These are phyloP conservation scores for Sphenostylis stenocarpa DNA, from an alignment of 306 rosid genomes.

Conservation along the genomic window DNA sequence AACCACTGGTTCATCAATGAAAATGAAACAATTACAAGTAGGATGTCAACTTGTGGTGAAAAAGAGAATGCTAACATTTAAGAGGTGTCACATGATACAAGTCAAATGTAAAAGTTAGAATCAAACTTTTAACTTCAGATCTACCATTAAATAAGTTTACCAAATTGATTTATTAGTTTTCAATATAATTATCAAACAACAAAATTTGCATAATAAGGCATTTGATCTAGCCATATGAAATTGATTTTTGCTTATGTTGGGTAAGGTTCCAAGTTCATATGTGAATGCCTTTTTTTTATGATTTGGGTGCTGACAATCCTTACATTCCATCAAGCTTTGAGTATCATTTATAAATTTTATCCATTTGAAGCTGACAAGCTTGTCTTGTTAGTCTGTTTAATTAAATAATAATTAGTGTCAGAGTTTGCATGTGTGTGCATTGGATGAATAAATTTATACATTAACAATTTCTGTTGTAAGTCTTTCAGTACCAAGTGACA, in stretches of 20 bases:
- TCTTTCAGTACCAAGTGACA: not conserved
- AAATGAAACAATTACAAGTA: not conserved
- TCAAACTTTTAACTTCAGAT: not conserved
- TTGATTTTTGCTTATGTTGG: slow-evolving; percentile 60
- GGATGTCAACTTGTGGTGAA: not conserved
- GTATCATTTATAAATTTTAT: not conserved
- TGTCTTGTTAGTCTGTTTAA: not conserved
- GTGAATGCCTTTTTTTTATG: not conserved
- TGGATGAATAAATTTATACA: not conserved
- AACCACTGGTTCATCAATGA: not conserved
- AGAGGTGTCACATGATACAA: not conserved
- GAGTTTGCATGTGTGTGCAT: not conserved
- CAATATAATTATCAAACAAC: not conserved
- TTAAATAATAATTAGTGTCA: slow-evolving; percentile 1
- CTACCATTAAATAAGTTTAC: not conserved
- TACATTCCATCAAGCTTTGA: not conserved
- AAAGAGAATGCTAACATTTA: not conserved
- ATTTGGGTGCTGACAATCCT: not conserved
- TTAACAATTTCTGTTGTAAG: not conserved
- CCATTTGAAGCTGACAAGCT: slow-evolving; percentile 1
- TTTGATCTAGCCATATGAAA: slow-evolving; percentile 59
- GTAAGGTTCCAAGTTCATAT: slow-evolving; percentile 48
- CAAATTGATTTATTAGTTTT: not conserved
- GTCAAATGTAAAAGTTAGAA: not conserved
- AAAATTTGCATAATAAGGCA: not conserved